Conservation (phyloP, 2,329 filamentous ascomycete species). For the Xylariaceae sp. region DNA sequence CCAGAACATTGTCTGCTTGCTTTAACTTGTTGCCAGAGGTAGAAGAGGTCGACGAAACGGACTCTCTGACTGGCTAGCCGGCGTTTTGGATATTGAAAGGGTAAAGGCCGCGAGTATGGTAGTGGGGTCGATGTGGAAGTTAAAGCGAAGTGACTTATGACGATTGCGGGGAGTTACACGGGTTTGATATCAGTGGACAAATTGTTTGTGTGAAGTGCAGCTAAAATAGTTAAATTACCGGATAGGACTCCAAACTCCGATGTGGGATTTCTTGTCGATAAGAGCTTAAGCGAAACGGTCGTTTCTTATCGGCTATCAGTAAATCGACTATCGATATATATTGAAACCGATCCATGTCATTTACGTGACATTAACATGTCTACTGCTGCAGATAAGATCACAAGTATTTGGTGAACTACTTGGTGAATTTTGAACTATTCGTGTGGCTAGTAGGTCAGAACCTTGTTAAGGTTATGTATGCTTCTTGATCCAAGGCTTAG, state of each 20-base stretch:
- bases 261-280: conserved; percentile 8
- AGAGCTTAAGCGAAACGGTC: conserved; percentile 18
- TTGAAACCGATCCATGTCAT: too few species aligned
- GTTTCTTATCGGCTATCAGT: conserved; percentile 17
- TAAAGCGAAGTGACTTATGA: conserved; percentile 7
- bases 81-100: conserved; percentile 9
- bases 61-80: conserved; percentile 14
- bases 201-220: conserved; percentile 15
- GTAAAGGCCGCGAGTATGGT: conserved; percentile 5
- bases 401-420: too few species aligned
- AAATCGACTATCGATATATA: too few species aligned
- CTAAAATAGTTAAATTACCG: background rate
- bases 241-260: conserved; percentile 3
- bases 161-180: conserved; percentile 18
- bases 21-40: conserved; percentile 15
- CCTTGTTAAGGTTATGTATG: too few species aligned
- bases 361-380: too few species aligned
- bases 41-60: background rate
- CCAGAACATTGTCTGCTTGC: conserved; percentile 21
- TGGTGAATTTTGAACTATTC: too few species aligned
- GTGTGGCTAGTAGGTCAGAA: too few species aligned
- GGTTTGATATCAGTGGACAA: conserved; percentile 16
- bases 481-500: too few species aligned
- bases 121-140: conserved; percentile 9
- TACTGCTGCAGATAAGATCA: too few species aligned